Evolutionary conservation across 2,329 filamentous ascomycete genomes (phyloP).

Genomic region (Pseudogymnoascus pannorum): DNA sequence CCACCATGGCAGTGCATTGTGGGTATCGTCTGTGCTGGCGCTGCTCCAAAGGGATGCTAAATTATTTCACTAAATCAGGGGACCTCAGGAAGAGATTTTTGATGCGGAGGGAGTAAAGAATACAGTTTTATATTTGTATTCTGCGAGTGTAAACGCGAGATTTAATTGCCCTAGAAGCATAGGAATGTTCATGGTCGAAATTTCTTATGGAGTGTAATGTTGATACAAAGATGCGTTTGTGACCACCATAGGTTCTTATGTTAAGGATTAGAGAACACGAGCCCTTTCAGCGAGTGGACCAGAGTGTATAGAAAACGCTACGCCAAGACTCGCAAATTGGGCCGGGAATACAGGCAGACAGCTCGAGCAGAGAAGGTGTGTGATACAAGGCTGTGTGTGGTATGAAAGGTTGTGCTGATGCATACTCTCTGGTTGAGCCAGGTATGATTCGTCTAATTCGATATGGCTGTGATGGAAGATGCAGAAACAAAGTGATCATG

Average conservation of each 20-base stretch:
- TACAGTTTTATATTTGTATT: background rate
- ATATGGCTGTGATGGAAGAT: background rate
- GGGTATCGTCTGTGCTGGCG: background rate
- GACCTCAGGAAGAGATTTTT: background rate
- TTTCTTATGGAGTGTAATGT: background rate
- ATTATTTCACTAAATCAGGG: background rate
- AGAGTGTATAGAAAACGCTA: no score
- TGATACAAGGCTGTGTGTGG: background rate
- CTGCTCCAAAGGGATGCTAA: background rate
- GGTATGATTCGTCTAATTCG: background rate
- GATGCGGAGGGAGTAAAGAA: background rate
- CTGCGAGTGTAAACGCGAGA: background rate
- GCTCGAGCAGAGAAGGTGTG: background rate
- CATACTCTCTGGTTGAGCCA: background rate
- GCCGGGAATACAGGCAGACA: no score
- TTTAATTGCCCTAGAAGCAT: background rate
- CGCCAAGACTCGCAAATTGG: no score
- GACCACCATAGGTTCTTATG: background rate
- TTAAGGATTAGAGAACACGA: no score
- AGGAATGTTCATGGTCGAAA: background rate
- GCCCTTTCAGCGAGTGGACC: background rate
- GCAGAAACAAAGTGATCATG: background rate
- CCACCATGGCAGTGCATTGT: background rate
- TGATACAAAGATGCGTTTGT: background rate
- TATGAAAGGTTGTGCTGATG: no score